Evolutionary conservation across 768 basidiomycete species (phyloP).

Genomic region (Lentinula sp.): DNA sequence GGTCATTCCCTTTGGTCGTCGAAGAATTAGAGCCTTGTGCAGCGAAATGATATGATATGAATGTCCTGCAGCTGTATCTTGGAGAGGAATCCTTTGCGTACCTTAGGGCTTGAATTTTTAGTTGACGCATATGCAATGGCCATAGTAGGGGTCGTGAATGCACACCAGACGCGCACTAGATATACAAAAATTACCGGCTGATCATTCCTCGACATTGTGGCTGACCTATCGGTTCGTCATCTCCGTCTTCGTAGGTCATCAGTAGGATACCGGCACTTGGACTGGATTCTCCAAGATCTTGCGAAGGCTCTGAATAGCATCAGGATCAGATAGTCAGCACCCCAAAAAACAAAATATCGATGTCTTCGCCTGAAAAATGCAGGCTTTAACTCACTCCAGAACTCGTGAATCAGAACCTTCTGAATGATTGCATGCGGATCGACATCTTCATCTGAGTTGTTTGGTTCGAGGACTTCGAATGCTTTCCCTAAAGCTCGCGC

Average conservation of each 20-base stretch:
- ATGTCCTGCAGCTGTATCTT: neutral
- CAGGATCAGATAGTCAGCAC: neutral
- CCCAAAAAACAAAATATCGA: neutral
- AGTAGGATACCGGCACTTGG: slow-evolving; percentile 61
- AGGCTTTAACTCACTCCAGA: slow-evolving; percentile 35
- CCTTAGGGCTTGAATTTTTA: slow-evolving; percentile 50
- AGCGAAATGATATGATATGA: neutral
- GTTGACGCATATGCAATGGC: slow-evolving; percentile 68
- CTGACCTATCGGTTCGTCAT: neutral
- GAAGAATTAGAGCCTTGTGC: slow-evolving; percentile 33
- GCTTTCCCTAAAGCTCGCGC: slow-evolving; percentile 51
- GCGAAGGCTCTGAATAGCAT: slow-evolving; percentile 25
- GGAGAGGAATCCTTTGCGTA: slow-evolving; percentile 16
- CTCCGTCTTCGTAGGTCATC: slow-evolving; percentile 27
- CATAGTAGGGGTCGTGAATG: slow-evolving; percentile 81
- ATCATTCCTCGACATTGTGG: neutral
- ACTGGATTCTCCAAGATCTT: slow-evolving; percentile 30
- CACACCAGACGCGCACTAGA: slow-evolving; percentile 75
- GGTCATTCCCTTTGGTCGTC: slow-evolving; percentile 23
- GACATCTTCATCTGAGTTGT: slow-evolving; percentile 19
- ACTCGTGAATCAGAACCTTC: slow-evolving; percentile 36
- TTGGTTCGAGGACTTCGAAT: slow-evolving; percentile 15
- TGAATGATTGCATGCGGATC: slow-evolving; percentile 57
- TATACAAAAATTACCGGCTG: neutral
- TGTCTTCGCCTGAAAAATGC: too few relatives aligned